phyloP scores from a whole-genome alignment of 805 yeast species.

The Starmerella bombi region DNA sequence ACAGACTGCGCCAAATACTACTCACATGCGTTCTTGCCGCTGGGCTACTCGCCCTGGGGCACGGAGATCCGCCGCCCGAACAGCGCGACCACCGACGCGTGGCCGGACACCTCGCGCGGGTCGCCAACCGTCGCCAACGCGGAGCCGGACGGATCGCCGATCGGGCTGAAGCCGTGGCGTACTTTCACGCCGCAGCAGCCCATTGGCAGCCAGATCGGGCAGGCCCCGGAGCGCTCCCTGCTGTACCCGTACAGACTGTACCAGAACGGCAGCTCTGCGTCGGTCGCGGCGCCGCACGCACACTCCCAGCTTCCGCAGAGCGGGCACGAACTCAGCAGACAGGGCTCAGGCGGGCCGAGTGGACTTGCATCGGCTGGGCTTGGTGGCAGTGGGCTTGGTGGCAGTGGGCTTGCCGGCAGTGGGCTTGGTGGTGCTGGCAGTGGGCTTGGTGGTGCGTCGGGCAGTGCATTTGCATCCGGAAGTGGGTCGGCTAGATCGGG shows the following conservation, averaged over 20 bases:
- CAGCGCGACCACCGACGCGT: slow-evolving; percentile 17
- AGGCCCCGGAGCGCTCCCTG: slow-evolving; percentile 12
- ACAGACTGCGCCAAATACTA: slow-evolving; percentile 14
- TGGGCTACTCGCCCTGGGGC: slow-evolving; percentile 16
- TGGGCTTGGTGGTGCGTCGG: background rate
- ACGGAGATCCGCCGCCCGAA: slow-evolving; percentile 15
- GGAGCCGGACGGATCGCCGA: slow-evolving; percentile 9
- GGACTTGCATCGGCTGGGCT: too few relatives aligned
- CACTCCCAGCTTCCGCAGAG: too few relatives aligned
- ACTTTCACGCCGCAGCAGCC: slow-evolving; percentile 14
- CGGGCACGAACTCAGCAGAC: too few relatives aligned
- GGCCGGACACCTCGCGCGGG: slow-evolving; percentile 12
- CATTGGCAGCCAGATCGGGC: slow-evolving; percentile 1
- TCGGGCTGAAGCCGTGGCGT: slow-evolving; percentile 16
- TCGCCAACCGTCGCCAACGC: slow-evolving; percentile 5
- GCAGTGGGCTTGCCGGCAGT: too few relatives aligned
- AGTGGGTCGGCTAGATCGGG: background rate
- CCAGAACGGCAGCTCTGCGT: background rate
- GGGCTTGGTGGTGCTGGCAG: background rate
- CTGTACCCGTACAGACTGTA: slow-evolving; percentile 3
- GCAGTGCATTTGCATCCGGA: too few relatives aligned
- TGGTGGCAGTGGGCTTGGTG: too few relatives aligned
- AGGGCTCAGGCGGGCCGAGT: too few relatives aligned
- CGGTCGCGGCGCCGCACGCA: background rate
- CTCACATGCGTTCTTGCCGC: slow-evolving; percentile 19